Percentiles rank a stretch among this genome's conserved stretches.
These are phyloP conservation scores for Acacia crassicarpa DNA, from an alignment of 306 rosid species.

Conservation along the genomic window DNA sequence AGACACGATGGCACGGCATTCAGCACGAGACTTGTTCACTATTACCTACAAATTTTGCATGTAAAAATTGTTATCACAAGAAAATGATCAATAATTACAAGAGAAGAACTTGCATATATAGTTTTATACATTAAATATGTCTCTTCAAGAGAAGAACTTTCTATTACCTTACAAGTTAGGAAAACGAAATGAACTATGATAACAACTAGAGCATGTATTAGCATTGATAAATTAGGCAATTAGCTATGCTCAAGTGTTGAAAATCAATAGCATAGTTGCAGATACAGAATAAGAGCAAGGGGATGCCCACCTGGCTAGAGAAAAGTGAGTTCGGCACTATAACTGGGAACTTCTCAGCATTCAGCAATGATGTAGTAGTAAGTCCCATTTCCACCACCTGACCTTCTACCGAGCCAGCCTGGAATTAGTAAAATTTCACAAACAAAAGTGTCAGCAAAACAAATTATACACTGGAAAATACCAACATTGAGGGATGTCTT, in stretches of 20 bases:
- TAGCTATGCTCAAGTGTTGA: neutral
- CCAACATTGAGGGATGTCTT: slow-evolving; percentile 6
- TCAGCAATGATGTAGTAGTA: slow-evolving; percentile 76
- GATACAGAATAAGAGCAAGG: neutral
- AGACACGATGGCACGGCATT: slow-evolving; percentile 58
- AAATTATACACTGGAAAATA: slow-evolving; percentile 8
- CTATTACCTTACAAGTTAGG: neutral
- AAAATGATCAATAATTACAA: slow-evolving; percentile 8
- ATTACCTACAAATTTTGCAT: slow-evolving; percentile 56
- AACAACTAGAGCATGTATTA: neutral
- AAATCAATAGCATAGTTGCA: slow-evolving; percentile 18
- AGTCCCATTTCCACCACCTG: slow-evolving; percentile 97
- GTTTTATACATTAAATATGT: slow-evolving; percentile 13
- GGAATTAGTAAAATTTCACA: slow-evolving; percentile 32
- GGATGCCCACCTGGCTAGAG: slow-evolving; percentile 71
- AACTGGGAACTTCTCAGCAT: slow-evolving; percentile 87
- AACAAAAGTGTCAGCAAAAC: slow-evolving; percentile 2
- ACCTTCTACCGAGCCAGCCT: slow-evolving; percentile 95
- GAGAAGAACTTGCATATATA: neutral
- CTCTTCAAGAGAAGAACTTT: slow-evolving; percentile 20
- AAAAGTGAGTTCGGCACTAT: slow-evolving; percentile 86
- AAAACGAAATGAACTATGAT: neutral
- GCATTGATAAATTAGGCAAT: neutral
- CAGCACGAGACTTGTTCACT: slow-evolving; percentile 90
- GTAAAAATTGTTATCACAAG: neutral